Conservation (phyloP, 2,329 filamentous ascomycete genomes). For the Cladophialophora exuberans region DNA sequence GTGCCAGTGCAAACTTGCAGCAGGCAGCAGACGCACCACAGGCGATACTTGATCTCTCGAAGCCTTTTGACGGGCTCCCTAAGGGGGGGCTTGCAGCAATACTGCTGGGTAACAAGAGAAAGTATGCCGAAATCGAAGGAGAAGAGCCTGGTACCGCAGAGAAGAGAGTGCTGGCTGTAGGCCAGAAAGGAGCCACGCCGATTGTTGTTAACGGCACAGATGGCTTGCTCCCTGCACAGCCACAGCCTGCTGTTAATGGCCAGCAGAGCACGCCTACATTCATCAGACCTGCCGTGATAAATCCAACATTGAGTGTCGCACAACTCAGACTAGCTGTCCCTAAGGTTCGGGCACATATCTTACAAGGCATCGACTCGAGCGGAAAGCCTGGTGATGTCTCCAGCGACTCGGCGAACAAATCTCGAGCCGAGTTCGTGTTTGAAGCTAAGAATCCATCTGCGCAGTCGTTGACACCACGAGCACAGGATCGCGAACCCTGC, state of each 20-base stretch:
- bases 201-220: conserved; percentile 77
- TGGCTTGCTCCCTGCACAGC: conserved; percentile 75
- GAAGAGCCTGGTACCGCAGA: conserved; percentile 70
- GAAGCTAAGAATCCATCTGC: conserved; percentile 82
- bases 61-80: conserved; percentile 89
- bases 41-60: conserved; percentile 84
- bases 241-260: conserved; percentile 62
- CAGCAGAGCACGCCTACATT: conserved; percentile 76
- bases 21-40: conserved; percentile 61
- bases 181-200: conserved; percentile 69
- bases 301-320: conserved; percentile 77
- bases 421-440: conserved; percentile 73
- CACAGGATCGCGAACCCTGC: conserved; percentile 75
- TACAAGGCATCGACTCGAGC: conserved; percentile 71
- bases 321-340: conserved; percentile 87
- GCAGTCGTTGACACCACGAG: conserved; percentile 61
- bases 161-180: conserved; percentile 62
- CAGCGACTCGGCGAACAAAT: conserved; percentile 47
- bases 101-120: conserved; percentile 91
- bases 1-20: conserved; percentile 62
- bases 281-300: conserved; percentile 83
- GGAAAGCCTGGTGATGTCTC: conserved; percentile 47
- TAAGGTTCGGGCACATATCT: conserved; percentile 78
- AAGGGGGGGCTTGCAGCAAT: conserved; percentile 85
- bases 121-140: conserved; percentile 71